Evolutionary conservation across 2,329 filamentous ascomycete species (phyloP).

Genomic region (Pseudocercospora macadamiae): DNA sequence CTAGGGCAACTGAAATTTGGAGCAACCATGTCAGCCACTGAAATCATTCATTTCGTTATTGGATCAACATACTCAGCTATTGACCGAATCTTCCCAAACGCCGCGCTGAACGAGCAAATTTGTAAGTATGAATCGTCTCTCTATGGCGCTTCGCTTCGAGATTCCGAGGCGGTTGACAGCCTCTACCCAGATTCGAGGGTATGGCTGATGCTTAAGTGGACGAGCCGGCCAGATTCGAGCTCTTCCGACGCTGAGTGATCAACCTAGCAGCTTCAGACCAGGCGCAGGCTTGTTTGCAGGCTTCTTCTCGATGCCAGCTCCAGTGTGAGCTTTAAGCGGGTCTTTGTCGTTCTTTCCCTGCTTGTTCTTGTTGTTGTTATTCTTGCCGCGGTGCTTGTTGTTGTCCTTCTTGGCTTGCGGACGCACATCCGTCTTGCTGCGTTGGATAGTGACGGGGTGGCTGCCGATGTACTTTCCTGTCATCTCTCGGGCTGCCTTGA

Average conservation of each 20-base stretch:
- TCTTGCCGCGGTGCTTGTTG: conserved; percentile 44
- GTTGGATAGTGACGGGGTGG: conserved; percentile 77
- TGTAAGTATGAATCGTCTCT: neutral
- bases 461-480: conserved; percentile 99
- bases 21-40: neutral
- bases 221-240: no score
- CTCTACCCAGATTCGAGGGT: no score
- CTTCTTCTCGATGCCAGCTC: conserved; percentile 38
- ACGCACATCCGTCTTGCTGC: conserved; percentile 90
- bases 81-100: conserved; percentile 11
- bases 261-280: conserved; percentile 35
- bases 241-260: conserved; percentile 6
- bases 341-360: conserved; percentile 46
- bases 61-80: conserved; percentile 15
- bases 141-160: no score
- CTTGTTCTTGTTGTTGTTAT: conserved; percentile 55
- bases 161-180: no score
- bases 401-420: conserved; percentile 62
- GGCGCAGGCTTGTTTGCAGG: conserved; percentile 26
- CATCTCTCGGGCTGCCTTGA: conserved; percentile 96
- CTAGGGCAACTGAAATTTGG: neutral
- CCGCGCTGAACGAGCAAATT: conserved; percentile 15
- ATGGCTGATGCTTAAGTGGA: no score
- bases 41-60: neutral
- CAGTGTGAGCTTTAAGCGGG: conserved; percentile 41